phyloP scores from a whole-genome alignment of 805 yeast species.

The Kazachstania africana region DNA sequence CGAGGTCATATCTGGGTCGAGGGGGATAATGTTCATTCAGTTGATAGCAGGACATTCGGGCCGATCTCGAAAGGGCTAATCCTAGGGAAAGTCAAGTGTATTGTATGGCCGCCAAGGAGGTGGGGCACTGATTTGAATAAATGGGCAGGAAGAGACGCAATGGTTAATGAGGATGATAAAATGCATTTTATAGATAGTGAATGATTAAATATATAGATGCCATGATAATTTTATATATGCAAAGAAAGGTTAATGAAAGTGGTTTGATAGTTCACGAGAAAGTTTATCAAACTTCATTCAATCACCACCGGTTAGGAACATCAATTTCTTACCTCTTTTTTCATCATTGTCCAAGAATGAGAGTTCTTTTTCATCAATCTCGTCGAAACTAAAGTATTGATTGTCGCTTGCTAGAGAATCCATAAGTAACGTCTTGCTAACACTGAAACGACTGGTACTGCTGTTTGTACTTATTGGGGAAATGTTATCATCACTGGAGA shows the following conservation, averaged over 20 bases:
- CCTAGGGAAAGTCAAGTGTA: conserved; percentile 56
- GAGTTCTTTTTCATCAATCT: conserved; percentile 5
- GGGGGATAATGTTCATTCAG: conserved; percentile 78
- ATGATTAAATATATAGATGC: background rate
- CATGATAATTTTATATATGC: background rate
- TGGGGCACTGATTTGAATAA: conserved; percentile 29
- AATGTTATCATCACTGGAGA: conserved; percentile 6
- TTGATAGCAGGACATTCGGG: conserved; percentile 82
- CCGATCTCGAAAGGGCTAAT: conserved; percentile 76
- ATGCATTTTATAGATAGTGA: background rate
- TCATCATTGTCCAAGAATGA: too few relatives aligned
- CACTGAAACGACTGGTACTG: conserved; percentile 15
- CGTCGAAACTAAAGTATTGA: conserved; percentile 13
- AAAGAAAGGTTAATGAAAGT: background rate
- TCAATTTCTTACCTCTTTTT: too few relatives aligned
- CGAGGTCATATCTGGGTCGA: conserved; percentile 86
- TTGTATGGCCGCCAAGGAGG: conserved; percentile 61
- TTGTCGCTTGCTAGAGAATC: conserved; percentile 11
- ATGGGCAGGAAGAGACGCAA: conserved; percentile 16
- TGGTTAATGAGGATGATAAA: conserved; percentile 1
- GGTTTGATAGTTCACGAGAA: background rate
- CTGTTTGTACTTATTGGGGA: conserved; percentile 8
- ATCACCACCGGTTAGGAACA: too few relatives aligned
- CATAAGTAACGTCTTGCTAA: conserved; percentile 9
- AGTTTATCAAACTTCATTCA: too few relatives aligned